These are phyloP conservation scores for Leishmania tropica DNA, from an alignment of 208 protist genomes.

Conservation along the genomic window DNA sequence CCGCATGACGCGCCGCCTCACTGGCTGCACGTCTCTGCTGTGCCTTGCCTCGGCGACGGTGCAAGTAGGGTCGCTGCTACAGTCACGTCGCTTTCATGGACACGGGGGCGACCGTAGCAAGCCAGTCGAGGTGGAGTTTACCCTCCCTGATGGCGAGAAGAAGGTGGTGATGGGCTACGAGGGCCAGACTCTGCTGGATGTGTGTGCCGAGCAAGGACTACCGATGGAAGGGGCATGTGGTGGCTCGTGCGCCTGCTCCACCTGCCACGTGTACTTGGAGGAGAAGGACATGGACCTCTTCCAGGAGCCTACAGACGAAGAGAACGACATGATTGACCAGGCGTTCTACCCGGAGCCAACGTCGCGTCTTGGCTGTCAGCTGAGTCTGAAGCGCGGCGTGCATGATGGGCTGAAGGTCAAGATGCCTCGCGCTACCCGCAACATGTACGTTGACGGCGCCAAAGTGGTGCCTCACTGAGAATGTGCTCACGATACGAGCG, in stretches of 20 bases:
- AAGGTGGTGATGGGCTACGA: conserved; percentile 77
- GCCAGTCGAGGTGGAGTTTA: conserved; percentile 61
- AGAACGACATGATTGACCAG: conserved; percentile 93
- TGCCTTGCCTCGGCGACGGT: neutral
- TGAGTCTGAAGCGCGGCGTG: conserved; percentile 65
- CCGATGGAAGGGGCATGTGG: conserved; percentile 97
- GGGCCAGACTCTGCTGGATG: conserved; percentile 95
- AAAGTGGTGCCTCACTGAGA: conserved; percentile 71
- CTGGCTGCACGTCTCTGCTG: neutral
- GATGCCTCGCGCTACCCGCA: conserved; percentile 87
- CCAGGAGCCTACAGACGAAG: conserved; percentile 93
- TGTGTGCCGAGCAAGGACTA: conserved; percentile 93
- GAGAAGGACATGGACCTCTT: conserved; percentile 87
- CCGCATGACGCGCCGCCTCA: neutral
- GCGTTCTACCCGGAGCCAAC: conserved; percentile 89
- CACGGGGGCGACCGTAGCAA: conserved; percentile 62
- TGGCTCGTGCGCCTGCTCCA: conserved; percentile 96
- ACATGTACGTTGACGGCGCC: conserved; percentile 93
- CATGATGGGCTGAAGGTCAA: conserved; percentile 80
- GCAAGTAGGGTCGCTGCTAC: conserved; percentile 7
- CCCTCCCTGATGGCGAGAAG: conserved; percentile 56
- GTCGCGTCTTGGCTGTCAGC: conserved; percentile 89
- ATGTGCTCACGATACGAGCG: neutral
- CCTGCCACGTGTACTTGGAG: conserved; percentile 97
- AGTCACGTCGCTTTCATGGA: conserved; percentile 53